A percentile compares a stretch with the other conserved stretches of the same genome.
Evolutionary conservation across 1,284 basidiomycete genomes (phyloP).

Genomic region (Quambalaria eucalypti): DNA sequence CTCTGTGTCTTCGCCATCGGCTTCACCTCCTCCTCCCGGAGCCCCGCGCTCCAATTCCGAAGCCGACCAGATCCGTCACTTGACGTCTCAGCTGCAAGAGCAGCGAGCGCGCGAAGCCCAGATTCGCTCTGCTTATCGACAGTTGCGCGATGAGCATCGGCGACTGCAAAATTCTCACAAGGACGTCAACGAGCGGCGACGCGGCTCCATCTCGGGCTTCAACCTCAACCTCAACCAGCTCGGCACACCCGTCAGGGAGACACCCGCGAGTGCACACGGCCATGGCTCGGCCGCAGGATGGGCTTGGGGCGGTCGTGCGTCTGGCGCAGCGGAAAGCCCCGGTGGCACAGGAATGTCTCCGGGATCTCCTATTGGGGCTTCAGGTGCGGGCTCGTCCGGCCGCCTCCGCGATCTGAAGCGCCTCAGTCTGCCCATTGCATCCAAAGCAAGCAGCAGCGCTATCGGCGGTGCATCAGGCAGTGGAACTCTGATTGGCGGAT

Average conservation of each 20-base stretch:
- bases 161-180: constrained; percentile 13
- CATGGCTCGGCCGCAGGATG: too few species aligned
- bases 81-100: constrained; percentile 16
- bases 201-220: not conserved
- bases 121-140: constrained; percentile 30
- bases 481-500: too few species aligned
- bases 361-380: not conserved
- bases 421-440: constrained; percentile 13
- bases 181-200: constrained; percentile 4
- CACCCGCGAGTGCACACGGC: too few species aligned
- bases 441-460: too few species aligned
- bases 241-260: not conserved
- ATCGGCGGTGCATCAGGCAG: too few species aligned
- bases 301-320: too few species aligned
- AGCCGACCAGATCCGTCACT: constrained; percentile 9
- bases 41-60: too few species aligned
- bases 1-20: too few species aligned
- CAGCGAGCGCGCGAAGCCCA: constrained; percentile 25
- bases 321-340: not conserved
- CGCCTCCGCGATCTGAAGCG: constrained; percentile 14
- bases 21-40: too few species aligned
- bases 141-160: constrained; percentile 31
- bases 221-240: not conserved
- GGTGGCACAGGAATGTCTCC: not conserved
- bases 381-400: not conserved